Evolutionary conservation across 257 asterid genomes (phyloP), one percentile per base, ranked within the genome.

Genomic region (Echium plantagineum): DNA sequence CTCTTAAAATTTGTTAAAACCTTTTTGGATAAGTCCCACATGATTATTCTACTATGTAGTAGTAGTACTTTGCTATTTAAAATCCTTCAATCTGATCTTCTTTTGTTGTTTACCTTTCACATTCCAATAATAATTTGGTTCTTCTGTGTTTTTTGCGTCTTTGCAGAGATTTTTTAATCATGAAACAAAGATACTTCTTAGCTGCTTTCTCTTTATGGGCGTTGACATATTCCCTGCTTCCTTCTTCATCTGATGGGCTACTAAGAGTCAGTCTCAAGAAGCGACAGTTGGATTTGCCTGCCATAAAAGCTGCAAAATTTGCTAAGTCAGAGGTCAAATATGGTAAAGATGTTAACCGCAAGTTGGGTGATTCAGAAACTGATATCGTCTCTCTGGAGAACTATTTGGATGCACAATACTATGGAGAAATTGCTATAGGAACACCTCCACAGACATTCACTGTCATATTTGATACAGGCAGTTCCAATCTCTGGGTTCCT

Each of bases 401-500:
- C 63, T 93, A 86, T 81, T 20, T 93, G 73, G 99, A 89, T 80
- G 97, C 97, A 15, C 99, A 93, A 58, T 93, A 89, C 75, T 93
- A 80, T 64, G 97, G 99, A 60, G 94, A 81, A 79, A 93, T 93
- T 61, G 72, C 79, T 59, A 78, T 93, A 17, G 97, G 99, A 58
- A 67, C 99, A 9, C 97, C 99, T 3, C 86, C 99, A 57, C 99
- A 93, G 83, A 89, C 72, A 1, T 93, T 93, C 61, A 83, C 80
- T 9, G 94, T 93, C 72, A 68, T 93, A 65, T 93, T 89, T 64
- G 99, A 93, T 62, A 93, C 97, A 4, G 99, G 99, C 68, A 93
- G 97, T 64, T 86, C 99, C 62, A 85, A 93, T 70, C 85, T 93
- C 18, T 93, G 99, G 99, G 94, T 93, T 64, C 99, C 97, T 9